Evolutionary conservation across 1,284 basidiomycete genomes (phyloP), one percentile per base, ranked within the genome.

Genomic region (Irpex rosettiformis): DNA sequence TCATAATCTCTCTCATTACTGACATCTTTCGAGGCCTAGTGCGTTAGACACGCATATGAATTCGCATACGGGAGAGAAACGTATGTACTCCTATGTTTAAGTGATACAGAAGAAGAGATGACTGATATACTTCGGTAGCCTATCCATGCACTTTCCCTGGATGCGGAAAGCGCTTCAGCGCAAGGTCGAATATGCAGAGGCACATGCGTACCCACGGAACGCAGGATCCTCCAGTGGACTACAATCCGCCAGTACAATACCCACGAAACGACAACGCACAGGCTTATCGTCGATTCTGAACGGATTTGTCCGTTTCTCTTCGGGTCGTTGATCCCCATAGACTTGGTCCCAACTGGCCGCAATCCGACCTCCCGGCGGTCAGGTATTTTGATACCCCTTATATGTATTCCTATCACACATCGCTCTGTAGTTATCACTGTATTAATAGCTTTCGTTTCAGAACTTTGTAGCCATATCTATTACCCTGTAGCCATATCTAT

Each of bases 181-280:
- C 55, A 16, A 60, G 54, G 55, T 57, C 54, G 18, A 59, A 61
- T 52, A 58, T 61, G 56, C 55, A 52, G 24, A 45, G 59, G 18
- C 59, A 60, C 28, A 16, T 55, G 21, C 43, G 45, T 2, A 51
- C 27, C 13, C 22, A 51, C 18, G 43, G 43, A 18, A 24, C 22
- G 13, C 43, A 24, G 43, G 43, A 47, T 24, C 10, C 43, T 18
- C 8, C 43, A 16, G 8, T 18, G 21, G 22, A 18, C 10, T 4
- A 24, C 21, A 24, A 10, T 18, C n/a, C n/a, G n/a, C 33, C 33
- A 40, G 33, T n/a, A n/a, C 33, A 37, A 37, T 37, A 37, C 33
- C 33, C 33, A 16, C 33, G 11, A 37, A 37, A 47, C 22, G 43
- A 47, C 43, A 47, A 18, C 13, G 18, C 18, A 21, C 43, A 47